Evolutionary conservation across 225 moss, liverwort and hornwort genomes (phyloP).

Genomic region (Anthoceros angustus): DNA sequence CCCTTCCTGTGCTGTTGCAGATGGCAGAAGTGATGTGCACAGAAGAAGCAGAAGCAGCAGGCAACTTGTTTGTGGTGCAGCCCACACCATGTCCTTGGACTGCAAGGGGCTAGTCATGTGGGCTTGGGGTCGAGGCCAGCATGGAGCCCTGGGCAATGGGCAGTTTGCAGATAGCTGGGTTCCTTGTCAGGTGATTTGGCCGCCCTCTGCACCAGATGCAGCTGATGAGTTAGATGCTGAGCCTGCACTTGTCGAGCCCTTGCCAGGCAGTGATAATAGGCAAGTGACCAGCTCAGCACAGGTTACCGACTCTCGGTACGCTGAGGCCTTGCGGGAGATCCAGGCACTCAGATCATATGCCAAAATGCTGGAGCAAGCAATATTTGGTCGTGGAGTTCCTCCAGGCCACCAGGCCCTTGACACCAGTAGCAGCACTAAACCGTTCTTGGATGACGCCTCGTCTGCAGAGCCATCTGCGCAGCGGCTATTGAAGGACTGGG

Average conservation of each 20-base stretch:
- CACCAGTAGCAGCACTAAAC: too few relatives aligned
- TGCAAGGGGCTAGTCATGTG: conserved; percentile 30
- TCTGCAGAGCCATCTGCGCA: neutral
- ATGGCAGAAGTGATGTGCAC: conserved; percentile 5
- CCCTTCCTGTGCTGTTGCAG: conserved; percentile 20
- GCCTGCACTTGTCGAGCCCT: too few relatives aligned
- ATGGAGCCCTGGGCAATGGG: conserved; percentile 37
- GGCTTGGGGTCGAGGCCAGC: conserved; percentile 49
- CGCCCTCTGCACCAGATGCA: conserved; percentile 5
- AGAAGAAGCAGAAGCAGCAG: conserved; percentile 7
- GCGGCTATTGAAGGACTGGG: neutral
- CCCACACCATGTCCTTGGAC: conserved; percentile 34
- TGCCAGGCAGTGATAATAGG: too few relatives aligned
- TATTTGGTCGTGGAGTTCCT: too few relatives aligned
- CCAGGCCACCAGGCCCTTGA: too few relatives aligned
- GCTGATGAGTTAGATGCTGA: too few relatives aligned
- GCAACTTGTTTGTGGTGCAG: conserved; percentile 41
- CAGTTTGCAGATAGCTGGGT: conserved; percentile 43
- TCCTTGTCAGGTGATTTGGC: conserved; percentile 41
- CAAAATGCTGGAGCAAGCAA: too few relatives aligned
- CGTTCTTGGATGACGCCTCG: too few relatives aligned
- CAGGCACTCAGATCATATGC: too few relatives aligned
- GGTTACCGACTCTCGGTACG: too few relatives aligned
- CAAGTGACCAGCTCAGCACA: too few relatives aligned
- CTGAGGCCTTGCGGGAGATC: too few relatives aligned